Percentiles rank a stretch among this genome's conserved stretches.
These are phyloP conservation scores for Dendrocalamus latiflorus DNA, from an alignment of 202 grass and related monocot species.

Conservation along the genomic window DNA sequence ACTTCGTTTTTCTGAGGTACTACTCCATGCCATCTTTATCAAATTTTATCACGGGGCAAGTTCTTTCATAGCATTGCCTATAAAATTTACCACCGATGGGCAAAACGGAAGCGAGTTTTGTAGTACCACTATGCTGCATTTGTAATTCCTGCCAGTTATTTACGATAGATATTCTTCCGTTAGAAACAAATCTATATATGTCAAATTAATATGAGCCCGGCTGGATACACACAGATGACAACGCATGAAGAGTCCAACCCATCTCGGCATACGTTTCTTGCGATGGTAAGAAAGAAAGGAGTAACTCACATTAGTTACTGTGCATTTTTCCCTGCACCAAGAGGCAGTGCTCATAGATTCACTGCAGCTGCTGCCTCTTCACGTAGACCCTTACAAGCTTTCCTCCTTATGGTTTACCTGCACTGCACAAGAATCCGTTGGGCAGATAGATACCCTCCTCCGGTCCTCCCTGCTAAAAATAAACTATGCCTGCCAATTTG, in stretches of 20 bases:
- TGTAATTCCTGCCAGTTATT: not conserved
- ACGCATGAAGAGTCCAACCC: too few species aligned
- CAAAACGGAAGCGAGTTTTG: not conserved
- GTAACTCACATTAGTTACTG: constrained; percentile 10
- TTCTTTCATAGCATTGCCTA: not conserved
- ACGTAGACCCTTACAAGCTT: not conserved
- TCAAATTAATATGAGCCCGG: not conserved
- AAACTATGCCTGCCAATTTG: not conserved
- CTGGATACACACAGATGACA: not conserved
- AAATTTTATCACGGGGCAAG: not conserved
- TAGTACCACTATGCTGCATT: too few species aligned
- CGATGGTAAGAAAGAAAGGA: not conserved
- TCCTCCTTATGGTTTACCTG: not conserved
- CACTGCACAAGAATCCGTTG: not conserved
- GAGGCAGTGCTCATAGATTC: constrained; percentile 23
- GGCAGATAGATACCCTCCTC: not conserved
- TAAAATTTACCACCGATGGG: not conserved
- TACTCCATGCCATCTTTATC: not conserved
- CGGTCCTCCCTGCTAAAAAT: not conserved
- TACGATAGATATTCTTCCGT: constrained; percentile 6
- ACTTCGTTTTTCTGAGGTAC: not conserved
- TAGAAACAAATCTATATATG: constrained; percentile 8
- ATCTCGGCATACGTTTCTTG: constrained; percentile 16
- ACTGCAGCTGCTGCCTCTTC: constrained; percentile 5
- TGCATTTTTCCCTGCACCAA: not conserved